These are phyloP conservation scores for Lumnitzera racemosa DNA, from an alignment of 345 rosid species.

Conservation along the genomic window DNA sequence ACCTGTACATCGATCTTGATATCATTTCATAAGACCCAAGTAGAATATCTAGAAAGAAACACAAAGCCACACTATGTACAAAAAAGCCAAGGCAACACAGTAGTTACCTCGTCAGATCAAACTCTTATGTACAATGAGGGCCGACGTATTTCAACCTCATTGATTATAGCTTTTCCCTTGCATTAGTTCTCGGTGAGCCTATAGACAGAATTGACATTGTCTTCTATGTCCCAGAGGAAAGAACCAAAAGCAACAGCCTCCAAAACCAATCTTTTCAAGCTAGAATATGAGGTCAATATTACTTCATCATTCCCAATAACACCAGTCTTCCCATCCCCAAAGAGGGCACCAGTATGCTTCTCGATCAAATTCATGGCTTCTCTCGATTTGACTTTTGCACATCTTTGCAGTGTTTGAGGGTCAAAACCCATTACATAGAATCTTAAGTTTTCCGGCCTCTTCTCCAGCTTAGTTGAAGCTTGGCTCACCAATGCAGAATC, in stretches of 20 bases:
- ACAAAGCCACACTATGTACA: too few species aligned
- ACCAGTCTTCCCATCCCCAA: constrained; percentile 40
- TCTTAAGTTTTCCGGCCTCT: constrained; percentile 32
- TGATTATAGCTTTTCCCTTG: background rate
- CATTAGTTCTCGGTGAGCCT: constrained; percentile 47
- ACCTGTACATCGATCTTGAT: too few species aligned
- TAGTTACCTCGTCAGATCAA: too few species aligned
- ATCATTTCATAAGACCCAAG: too few species aligned
- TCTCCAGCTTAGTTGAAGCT: constrained; percentile 18
- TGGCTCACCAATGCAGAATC: constrained; percentile 14
- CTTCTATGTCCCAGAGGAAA: constrained; percentile 93
- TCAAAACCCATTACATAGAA: constrained; percentile 65
- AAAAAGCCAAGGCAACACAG: too few species aligned
- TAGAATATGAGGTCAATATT: constrained; percentile 68
- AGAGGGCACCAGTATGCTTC: constrained; percentile 70
- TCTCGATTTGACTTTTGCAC: constrained; percentile 59
- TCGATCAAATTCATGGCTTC: constrained; percentile 63
- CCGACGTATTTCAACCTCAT: background rate
- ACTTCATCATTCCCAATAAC: constrained; percentile 28
- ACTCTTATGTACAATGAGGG: background rate
- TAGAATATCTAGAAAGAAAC: too few species aligned
- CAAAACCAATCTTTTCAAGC: constrained; percentile 74
- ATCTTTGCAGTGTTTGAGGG: constrained; percentile 52
- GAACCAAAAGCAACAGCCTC: constrained; percentile 95
- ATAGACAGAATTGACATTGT: constrained; percentile 48